Evolutionary conservation across 192 early-diverging fungal species (phyloP), one percentile per base, ranked within the genome.

Genomic region (Entomortierella lignicola): DNA sequence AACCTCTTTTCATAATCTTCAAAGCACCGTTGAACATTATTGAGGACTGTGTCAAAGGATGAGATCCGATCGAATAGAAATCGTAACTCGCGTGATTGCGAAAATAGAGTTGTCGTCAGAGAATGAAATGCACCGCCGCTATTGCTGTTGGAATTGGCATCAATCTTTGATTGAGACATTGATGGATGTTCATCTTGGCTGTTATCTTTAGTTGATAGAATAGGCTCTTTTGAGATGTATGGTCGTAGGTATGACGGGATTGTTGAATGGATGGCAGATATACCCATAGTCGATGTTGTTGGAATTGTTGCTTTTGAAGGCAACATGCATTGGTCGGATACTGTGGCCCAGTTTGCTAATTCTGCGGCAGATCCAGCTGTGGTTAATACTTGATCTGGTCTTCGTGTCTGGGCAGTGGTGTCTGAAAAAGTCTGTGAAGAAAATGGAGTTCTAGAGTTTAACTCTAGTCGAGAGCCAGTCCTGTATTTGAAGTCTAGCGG

Each of bases 201-300:
- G n/a, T 43, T 29, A 0, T 21, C 27, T 20, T 26, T 32, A 29
- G 18, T 18, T 6, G 37, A 17, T n/a, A 66, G 18, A 26, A 54
- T 43, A 54, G 66, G 52, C 30, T 59, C 57, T 8, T 60, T 52
- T n/a, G 57, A 69, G 7, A 69, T 53, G 37, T 69, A 69, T n/a
- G 66, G 2, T 27, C 57, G 37, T 23, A 69, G 25, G 26, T 69
- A 69, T 8, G 66, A 13, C n/a, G 66, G 66, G 8, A 60, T 42
- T 5, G 34, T 44, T 2, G 29, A 21, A n/a, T 51, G 12, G 17
- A 32, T 4, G 20, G 41, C 23, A 0, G 64, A 56, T 43, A 2
- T 43, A 31, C 41, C 30, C 31, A 53, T 11, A 21, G 51, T 29
- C 7, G 61, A 47, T 0, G 23, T 27, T 26, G n/a, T 27, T 60